Evolutionary conservation across 106 monocot genomes (phyloP).

Genomic region (Agapanthus africanus): DNA sequence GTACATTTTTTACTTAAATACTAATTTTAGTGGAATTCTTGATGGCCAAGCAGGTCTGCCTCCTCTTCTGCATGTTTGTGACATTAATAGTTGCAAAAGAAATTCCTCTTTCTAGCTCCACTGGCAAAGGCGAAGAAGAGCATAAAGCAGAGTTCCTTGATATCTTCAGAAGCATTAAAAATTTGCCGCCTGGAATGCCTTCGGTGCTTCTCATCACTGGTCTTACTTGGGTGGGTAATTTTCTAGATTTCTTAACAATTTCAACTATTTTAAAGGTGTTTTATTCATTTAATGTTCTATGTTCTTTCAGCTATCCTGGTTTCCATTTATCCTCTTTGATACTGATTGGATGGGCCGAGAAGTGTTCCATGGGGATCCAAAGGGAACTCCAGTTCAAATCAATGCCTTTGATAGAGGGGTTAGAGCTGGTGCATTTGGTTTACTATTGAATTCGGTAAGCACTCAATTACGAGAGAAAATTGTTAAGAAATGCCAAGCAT

Average conservation of each 20-base stretch:
- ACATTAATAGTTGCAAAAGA: conserved; percentile 48
- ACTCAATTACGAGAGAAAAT: background rate
- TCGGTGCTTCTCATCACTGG: conserved; percentile 51
- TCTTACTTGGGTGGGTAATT: conserved; percentile 54
- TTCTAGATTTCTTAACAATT: no score
- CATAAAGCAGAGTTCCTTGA: conserved; percentile 10
- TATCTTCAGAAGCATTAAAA: conserved; percentile 41
- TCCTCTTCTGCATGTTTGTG: conserved; percentile 27
- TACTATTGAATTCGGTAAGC: conserved; percentile 89
- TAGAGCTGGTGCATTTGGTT: conserved; percentile 80
- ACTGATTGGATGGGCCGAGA: conserved; percentile 99
- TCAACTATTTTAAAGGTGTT: background rate
- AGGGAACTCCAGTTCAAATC: conserved; percentile 36
- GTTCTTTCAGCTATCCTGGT: conserved; percentile 77
- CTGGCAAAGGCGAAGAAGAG: conserved; percentile 6
- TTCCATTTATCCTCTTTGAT: conserved; percentile 89
- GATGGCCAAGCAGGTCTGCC: conserved; percentile 32
- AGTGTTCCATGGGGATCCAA: conserved; percentile 79
- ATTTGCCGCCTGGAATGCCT: conserved; percentile 58
- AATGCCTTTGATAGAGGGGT: conserved; percentile 63
- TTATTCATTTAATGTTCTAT: background rate
- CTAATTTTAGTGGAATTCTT: no score
- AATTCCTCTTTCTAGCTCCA: conserved; percentile 15
- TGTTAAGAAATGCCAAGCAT: no score
- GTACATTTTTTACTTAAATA: no score